These are phyloP conservation scores for Pythium graminicola DNA, from an alignment of 352 stramenopile species.

Conservation along the genomic window DNA sequence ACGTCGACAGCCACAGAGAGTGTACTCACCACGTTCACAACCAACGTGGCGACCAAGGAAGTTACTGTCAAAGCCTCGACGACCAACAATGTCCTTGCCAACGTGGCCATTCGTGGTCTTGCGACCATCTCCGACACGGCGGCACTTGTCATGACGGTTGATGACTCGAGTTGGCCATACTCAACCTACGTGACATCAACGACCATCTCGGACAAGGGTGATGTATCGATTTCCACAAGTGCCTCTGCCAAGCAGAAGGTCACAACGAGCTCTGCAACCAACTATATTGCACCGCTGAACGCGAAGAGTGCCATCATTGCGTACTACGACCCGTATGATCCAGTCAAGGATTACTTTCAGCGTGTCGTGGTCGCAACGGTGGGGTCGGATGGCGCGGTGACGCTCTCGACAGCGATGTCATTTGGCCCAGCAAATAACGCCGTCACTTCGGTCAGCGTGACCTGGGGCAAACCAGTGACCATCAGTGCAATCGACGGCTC, in stretches of 20 bases:
- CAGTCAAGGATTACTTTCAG: slow-evolving; percentile 25
- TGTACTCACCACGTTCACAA: slow-evolving; percentile 46
- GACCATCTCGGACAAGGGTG: slow-evolving; percentile 18
- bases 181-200: slow-evolving; percentile 29
- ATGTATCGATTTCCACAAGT: slow-evolving; percentile 21
- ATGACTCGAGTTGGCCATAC: slow-evolving; percentile 14
- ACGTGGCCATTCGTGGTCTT: slow-evolving; percentile 36
- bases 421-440: slow-evolving; percentile 34
- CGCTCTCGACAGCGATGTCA: slow-evolving; percentile 19
- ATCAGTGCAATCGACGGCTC: slow-evolving; percentile 22
- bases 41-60: slow-evolving; percentile 25
- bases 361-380: slow-evolving; percentile 34
- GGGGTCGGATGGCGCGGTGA: slow-evolving; percentile 25
- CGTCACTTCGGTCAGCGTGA: slow-evolving; percentile 11
- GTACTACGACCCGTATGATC: slow-evolving; percentile 39
- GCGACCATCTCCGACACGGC: slow-evolving; percentile 50
- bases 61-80: slow-evolving; percentile 18
- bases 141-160: slow-evolving; percentile 30
- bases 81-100: slow-evolving; percentile 24
- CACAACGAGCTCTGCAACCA: slow-evolving; percentile 26
- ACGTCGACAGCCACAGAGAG: slow-evolving; percentile 21
- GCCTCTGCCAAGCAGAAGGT: slow-evolving; percentile 5
- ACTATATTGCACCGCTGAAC: slow-evolving; percentile 34
- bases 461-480: slow-evolving; percentile 33
- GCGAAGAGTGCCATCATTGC: slow-evolving; percentile 34